phyloP scores from a whole-genome alignment of 441 rosid genomes.

The Gossypium trilobum region DNA sequence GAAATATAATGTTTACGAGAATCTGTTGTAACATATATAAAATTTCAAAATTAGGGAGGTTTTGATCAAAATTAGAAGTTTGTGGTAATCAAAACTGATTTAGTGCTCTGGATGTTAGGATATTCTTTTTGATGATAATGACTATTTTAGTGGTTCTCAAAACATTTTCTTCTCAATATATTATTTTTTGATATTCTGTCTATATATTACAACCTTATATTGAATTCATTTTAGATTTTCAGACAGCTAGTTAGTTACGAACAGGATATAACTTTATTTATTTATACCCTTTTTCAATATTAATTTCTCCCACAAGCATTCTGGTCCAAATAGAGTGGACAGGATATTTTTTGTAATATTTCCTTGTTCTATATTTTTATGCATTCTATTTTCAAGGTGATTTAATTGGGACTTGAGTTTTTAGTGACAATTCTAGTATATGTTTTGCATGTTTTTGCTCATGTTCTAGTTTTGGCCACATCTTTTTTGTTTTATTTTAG shows the following conservation, averaged over 20 bases:
- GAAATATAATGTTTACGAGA: neutral
- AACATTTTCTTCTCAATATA: neutral
- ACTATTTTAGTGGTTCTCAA: slow-evolving; percentile 3
- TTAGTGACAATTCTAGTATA: neutral
- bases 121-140: neutral
- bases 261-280: neutral
- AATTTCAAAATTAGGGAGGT: neutral
- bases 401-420: neutral
- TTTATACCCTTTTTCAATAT: neutral
- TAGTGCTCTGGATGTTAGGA: neutral
- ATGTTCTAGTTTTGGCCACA: neutral
- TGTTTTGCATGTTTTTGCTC: neutral
- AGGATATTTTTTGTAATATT: neutral
- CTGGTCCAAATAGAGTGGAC: neutral
- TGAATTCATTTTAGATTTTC: neutral
- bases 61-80: neutral
- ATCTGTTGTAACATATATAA: neutral
- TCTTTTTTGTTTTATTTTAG: neutral
- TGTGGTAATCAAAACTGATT: neutral
- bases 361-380: neutral
- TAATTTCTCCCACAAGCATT: neutral
- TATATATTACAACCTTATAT: neutral
- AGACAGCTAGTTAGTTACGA: neutral
- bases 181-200: neutral
- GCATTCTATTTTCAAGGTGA: neutral